phyloP scores from a whole-genome alignment of 495 filamentous ascomycete genomes.

The Lophiotrema nucula region DNA sequence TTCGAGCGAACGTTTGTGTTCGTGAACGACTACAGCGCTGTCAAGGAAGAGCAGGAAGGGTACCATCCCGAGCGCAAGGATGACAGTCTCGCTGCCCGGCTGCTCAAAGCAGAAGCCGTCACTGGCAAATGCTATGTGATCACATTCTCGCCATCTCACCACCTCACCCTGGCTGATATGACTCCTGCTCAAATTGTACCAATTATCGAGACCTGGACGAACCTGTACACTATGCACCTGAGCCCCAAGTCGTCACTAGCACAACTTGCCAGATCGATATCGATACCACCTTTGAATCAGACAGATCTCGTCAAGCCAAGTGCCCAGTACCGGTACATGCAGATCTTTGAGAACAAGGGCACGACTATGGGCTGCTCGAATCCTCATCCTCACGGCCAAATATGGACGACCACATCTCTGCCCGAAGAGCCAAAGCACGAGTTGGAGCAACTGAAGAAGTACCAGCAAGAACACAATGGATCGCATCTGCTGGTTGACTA shows the following conservation, averaged over 20 bases:
- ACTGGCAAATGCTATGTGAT: slow-evolving; percentile 98
- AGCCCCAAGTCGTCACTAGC: slow-evolving; percentile 68
- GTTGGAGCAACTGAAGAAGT: slow-evolving; percentile 71
- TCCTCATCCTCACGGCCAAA: slow-evolving; percentile 93
- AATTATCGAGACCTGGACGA: slow-evolving; percentile 81
- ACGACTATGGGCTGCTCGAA: slow-evolving; percentile 98
- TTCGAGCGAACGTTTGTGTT: slow-evolving; percentile 90
- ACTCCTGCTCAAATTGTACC: slow-evolving; percentile 65
- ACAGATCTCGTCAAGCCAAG: slow-evolving; percentile 54
- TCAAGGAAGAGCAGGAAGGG: slow-evolving; percentile 84
- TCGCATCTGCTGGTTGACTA: slow-evolving; percentile 81
- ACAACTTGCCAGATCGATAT: slow-evolving; percentile 47
- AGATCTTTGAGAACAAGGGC: slow-evolving; percentile 99
- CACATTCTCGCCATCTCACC: slow-evolving; percentile 85
- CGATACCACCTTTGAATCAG: slow-evolving; percentile 51
- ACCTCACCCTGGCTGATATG: slow-evolving; percentile 89
- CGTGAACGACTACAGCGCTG: slow-evolving; percentile 95
- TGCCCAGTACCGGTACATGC: slow-evolving; percentile 92
- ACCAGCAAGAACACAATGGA: slow-evolving; percentile 68
- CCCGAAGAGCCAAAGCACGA: slow-evolving; percentile 86
- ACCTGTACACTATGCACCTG: slow-evolving; percentile 79
- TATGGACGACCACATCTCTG: slow-evolving; percentile 87
- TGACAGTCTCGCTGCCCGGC: slow-evolving; percentile 66
- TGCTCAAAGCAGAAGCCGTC: slow-evolving; percentile 80
- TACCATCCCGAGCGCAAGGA: slow-evolving; percentile 57